Percentiles rank a stretch among this genome's conserved stretches.
Conservation (phyloP, 192 early-diverging fungal genomes). For the Backusella sp. region DNA sequence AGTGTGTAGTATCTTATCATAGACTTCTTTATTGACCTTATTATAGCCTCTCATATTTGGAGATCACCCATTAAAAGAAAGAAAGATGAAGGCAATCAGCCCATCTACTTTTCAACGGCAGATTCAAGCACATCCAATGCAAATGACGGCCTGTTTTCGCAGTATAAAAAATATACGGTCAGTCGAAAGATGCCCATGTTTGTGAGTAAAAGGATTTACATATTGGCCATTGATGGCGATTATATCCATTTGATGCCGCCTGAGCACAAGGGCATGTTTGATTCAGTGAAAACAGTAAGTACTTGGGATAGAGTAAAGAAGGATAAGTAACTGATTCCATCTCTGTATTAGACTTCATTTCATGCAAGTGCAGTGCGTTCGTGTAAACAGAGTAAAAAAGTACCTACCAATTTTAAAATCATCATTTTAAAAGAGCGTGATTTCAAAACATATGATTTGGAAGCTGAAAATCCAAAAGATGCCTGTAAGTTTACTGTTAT, state of each 20-base stretch:
- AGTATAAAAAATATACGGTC: constrained; percentile 74
- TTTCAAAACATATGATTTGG: constrained; percentile 78
- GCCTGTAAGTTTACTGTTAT: constrained; percentile 48
- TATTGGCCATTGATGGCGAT: constrained; percentile 94
- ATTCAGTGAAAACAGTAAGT: constrained; percentile 75
- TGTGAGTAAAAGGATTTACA: constrained; percentile 78
- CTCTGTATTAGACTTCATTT: constrained; percentile 47
- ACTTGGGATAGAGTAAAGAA: no score
- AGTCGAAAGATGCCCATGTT: constrained; percentile 84
- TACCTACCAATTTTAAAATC: constrained; percentile 68
- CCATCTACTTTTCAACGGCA: constrained; percentile 28
- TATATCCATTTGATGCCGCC: constrained; percentile 87
- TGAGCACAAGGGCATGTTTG: constrained; percentile 76
- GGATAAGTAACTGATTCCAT: neutral
- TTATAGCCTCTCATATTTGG: constrained; percentile 31
- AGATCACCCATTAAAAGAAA: constrained; percentile 39
- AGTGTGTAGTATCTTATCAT: neutral
- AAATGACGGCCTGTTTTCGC: constrained; percentile 24
- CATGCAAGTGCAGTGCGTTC: constrained; percentile 61
- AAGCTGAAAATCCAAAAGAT: constrained; percentile 66
- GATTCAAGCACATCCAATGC: constrained; percentile 1
- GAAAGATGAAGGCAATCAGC: constrained; percentile 29
- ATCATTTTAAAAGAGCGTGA: constrained; percentile 56
- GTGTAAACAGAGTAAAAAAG: constrained; percentile 71
- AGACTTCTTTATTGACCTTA: neutral